Evolutionary conservation across 371 early-diverging fungal genomes (phyloP).

Genomic region (Mucor saturninus): DNA sequence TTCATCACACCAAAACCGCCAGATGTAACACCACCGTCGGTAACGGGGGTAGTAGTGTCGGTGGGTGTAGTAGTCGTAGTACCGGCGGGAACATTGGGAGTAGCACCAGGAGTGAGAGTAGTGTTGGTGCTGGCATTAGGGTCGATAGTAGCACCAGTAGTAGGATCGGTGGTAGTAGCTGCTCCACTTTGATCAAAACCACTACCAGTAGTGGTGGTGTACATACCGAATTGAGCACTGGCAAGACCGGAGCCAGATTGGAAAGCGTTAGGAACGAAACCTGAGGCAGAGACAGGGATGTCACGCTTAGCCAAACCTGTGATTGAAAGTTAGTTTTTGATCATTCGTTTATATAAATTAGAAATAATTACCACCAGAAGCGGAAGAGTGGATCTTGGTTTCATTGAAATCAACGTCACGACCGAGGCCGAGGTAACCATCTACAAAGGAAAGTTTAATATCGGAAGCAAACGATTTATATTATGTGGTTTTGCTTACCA

Average conservation of each 20-base stretch:
- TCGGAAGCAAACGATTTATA: background rate
- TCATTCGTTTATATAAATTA: background rate
- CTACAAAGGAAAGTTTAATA: slow-evolving; percentile 14
- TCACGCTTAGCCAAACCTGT: slow-evolving; percentile 38
- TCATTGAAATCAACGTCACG: slow-evolving; percentile 42
- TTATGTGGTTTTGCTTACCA: slow-evolving; percentile 28
- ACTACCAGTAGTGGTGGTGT: slow-evolving; percentile 26
- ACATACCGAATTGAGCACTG: slow-evolving; percentile 50
- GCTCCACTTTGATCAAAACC: slow-evolving; percentile 36
- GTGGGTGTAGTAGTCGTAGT: slow-evolving; percentile 5
- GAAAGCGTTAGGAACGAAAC: slow-evolving; percentile 47
- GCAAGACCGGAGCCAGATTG: slow-evolving; percentile 42
- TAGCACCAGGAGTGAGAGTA: slow-evolving; percentile 3
- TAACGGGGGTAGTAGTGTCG: slow-evolving; percentile 5
- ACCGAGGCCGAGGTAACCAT: slow-evolving; percentile 54
- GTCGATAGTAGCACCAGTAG: background rate
- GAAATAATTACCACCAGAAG: slow-evolving; percentile 14
- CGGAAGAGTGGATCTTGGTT: slow-evolving; percentile 27
- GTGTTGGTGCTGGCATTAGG: background rate
- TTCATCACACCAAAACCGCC: slow-evolving; percentile 42
- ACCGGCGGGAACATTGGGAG: slow-evolving; percentile 6
- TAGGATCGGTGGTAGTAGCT: background rate
- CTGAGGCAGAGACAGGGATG: slow-evolving; percentile 30
- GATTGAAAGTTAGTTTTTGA: background rate
- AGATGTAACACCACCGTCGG: slow-evolving; percentile 18